A percentile compares a stretch with the other conserved stretches of the same genome.
Evolutionary conservation across 192 early-diverging fungal species (phyloP).

Genomic region (Lobosporangium transversale): DNA sequence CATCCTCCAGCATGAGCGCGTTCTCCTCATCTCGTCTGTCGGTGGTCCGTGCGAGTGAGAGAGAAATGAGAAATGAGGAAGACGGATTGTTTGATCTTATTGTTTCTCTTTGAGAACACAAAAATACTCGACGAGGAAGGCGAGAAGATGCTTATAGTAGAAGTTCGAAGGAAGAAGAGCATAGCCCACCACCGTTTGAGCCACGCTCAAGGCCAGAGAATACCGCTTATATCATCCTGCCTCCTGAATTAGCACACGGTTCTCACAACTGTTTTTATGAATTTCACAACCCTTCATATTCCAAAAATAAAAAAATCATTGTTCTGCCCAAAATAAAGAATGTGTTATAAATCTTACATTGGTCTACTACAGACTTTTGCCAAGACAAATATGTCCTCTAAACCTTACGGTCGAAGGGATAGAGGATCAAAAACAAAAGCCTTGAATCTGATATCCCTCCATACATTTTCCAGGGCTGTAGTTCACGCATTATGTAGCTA

Average conservation of each 20-base stretch:
- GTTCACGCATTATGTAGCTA: no score
- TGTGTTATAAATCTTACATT: no score
- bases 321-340: no score
- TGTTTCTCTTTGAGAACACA: neutral
- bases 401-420: constrained; percentile 1
- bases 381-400: no score
- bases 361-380: no score
- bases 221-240: no score
- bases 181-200: neutral
- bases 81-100: neutral
- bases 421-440: neutral
- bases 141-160: neutral
- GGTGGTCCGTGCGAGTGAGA: neutral
- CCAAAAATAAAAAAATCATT: neutral
- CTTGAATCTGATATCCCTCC: no score
- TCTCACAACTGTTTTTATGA: neutral
- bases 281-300: neutral
- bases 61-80: neutral
- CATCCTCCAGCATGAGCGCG: neutral
- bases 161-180: neutral
- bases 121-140: neutral
- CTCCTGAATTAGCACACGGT: no score
- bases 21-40: neutral
- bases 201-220: no score
- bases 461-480: no score